These are phyloP conservation scores for Albophoma yamanashiensis DNA, from an alignment of 2,329 filamentous ascomycete species.

Conservation along the genomic window DNA sequence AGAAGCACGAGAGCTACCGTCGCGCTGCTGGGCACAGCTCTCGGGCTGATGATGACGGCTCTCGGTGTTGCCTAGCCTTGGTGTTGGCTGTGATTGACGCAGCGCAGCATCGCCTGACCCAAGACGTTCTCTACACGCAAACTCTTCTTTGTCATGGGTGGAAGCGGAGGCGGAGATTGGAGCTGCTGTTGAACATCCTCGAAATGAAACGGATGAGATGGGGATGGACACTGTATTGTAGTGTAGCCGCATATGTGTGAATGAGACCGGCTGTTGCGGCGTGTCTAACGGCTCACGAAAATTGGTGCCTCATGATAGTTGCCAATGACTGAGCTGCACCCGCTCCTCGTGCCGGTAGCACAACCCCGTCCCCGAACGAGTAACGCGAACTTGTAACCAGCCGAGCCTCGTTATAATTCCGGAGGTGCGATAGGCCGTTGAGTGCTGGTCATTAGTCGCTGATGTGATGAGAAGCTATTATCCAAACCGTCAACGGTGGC, in stretches of 20 bases:
- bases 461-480: no score
- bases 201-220: neutral
- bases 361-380: no score
- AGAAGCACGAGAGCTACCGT: neutral
- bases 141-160: neutral
- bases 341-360: no score
- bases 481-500: no score
- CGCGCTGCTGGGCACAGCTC: neutral
- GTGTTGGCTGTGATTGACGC: neutral
- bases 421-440: no score
- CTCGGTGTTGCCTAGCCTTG: neutral
- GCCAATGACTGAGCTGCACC: no score
- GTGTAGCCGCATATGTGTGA: neutral
- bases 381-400: no score
- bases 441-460: no score
- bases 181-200: neutral
- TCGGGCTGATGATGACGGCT: neutral
- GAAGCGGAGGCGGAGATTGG: neutral
- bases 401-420: no score
- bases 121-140: neutral
- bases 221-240: no score
- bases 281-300: neutral
- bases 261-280: neutral
- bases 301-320: no score
- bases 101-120: neutral